Percentiles rank a stretch among this genome's conserved stretches.
Conservation (phyloP, 345 rosid species). For the Carallia pectinifolia region DNA sequence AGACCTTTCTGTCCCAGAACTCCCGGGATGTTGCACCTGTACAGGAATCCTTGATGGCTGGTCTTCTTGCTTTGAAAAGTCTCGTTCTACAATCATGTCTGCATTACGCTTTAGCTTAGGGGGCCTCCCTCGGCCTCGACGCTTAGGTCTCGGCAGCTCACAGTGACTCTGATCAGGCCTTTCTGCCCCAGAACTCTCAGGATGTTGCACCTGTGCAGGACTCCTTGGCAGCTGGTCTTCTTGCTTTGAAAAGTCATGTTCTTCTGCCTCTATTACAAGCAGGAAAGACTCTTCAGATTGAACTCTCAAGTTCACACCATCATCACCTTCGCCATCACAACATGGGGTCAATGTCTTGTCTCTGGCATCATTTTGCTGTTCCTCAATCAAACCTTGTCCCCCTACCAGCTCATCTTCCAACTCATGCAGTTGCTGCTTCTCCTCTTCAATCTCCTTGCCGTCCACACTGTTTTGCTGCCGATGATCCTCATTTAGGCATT, state of each 20-base stretch:
- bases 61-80: too few relatives aligned
- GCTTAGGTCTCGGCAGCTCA: background rate
- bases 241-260: too few relatives aligned
- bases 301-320: too few relatives aligned
- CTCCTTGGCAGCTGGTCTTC: too few relatives aligned
- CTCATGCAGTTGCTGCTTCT: background rate
- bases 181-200: background rate
- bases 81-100: background rate
- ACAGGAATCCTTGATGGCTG: too few relatives aligned
- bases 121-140: constrained; percentile 12
- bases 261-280: too few relatives aligned
- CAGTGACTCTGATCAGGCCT: background rate
- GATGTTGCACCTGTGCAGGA: background rate
- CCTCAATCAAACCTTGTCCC: constrained; percentile 1
- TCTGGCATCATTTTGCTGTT: background rate
- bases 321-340: too few relatives aligned
- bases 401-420: background rate
- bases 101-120: background rate
- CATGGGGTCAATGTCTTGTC: background rate
- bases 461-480: too few relatives aligned
- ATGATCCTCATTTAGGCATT: too few relatives aligned
- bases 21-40: background rate
- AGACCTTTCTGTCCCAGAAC: background rate
- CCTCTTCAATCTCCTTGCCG: too few relatives aligned
- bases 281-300: too few relatives aligned